phyloP scores from a whole-genome alignment of 1,139 yeast species.

The Zygosaccharomyces pseudobailii region DNA sequence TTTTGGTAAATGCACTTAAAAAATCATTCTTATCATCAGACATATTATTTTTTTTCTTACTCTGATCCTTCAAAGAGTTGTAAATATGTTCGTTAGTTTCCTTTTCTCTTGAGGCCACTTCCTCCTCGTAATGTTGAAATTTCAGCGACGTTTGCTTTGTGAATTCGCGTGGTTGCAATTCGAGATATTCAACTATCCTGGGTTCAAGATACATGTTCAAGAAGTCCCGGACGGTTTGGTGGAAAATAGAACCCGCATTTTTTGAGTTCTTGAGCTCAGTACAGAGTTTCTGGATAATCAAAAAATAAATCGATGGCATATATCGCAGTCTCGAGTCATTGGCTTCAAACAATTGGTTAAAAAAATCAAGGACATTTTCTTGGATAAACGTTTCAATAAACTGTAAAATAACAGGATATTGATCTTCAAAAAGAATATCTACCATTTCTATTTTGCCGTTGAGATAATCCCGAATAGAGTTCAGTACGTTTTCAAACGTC shows the following conservation, averaged over 20 bases:
- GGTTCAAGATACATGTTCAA: constrained; percentile 37
- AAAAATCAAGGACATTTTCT: constrained; percentile 41
- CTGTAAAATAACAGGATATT: constrained; percentile 35
- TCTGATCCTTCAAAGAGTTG: constrained; percentile 21
- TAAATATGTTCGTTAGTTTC: constrained; percentile 24
- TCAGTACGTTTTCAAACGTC: constrained; percentile 19
- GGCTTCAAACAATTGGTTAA: constrained; percentile 20
- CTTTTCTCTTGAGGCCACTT: constrained; percentile 29
- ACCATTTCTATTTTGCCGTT: constrained; percentile 34
- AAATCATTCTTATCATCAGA: constrained; percentile 36
- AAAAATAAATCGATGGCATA: constrained; percentile 31
- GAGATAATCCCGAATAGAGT: constrained; percentile 21
- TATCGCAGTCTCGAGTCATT: constrained; percentile 17
- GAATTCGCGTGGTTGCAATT: constrained; percentile 38
- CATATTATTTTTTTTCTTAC: constrained; percentile 22
- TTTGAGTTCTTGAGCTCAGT: constrained; percentile 26
- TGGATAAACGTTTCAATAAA: constrained; percentile 46
- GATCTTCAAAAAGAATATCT: constrained; percentile 35
- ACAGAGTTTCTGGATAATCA: constrained; percentile 25
- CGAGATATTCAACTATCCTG: constrained; percentile 38
- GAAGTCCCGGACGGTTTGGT: constrained; percentile 27
- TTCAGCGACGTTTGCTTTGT: constrained; percentile 29
- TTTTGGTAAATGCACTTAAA: constrained; percentile 58
- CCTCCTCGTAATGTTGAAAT: constrained; percentile 36
- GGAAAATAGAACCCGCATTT: constrained; percentile 34